Evolutionary conservation across 768 basidiomycete species (phyloP).

Genomic region (Suillus plorans): DNA sequence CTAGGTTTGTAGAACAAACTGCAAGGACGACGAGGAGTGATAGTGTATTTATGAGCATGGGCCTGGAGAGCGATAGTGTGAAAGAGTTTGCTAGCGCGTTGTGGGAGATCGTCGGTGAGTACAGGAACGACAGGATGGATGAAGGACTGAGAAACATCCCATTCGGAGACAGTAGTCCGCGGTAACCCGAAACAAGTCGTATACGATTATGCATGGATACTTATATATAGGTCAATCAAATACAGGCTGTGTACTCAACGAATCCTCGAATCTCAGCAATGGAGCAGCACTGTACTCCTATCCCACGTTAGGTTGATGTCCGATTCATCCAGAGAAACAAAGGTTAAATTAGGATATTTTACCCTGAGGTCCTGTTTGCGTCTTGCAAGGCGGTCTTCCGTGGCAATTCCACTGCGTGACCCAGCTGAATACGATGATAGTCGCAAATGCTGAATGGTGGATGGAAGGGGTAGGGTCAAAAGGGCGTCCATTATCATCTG

Average conservation of each 20-base stretch:
- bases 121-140: slow-evolving; percentile 23
- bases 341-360: slow-evolving; percentile 6
- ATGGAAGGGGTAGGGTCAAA: slow-evolving; percentile 1
- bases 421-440: not conserved
- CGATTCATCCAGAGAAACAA: slow-evolving; percentile 5
- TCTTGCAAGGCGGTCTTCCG: not conserved
- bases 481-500: slow-evolving; percentile 5
- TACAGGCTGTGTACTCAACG: not conserved
- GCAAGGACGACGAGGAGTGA: slow-evolving; percentile 36
- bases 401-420: not conserved
- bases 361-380: not conserved
- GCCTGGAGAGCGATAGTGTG: slow-evolving; percentile 54
- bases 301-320: slow-evolving; percentile 7
- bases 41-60: slow-evolving; percentile 32
- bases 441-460: slow-evolving; percentile 5
- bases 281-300: not conserved
- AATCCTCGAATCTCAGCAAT: not conserved
- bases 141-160: slow-evolving; percentile 15
- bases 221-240: not conserved
- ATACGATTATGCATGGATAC: not conserved
- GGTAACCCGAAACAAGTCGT: not conserved
- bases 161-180: not conserved
- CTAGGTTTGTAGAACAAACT: slow-evolving; percentile 46
- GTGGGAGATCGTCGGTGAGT: slow-evolving; percentile 59
- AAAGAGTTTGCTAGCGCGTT: slow-evolving; percentile 55